These are phyloP conservation scores for Nannochloropsis granulata DNA, from an alignment of 108 stramenopile species.

Conservation along the genomic window DNA sequence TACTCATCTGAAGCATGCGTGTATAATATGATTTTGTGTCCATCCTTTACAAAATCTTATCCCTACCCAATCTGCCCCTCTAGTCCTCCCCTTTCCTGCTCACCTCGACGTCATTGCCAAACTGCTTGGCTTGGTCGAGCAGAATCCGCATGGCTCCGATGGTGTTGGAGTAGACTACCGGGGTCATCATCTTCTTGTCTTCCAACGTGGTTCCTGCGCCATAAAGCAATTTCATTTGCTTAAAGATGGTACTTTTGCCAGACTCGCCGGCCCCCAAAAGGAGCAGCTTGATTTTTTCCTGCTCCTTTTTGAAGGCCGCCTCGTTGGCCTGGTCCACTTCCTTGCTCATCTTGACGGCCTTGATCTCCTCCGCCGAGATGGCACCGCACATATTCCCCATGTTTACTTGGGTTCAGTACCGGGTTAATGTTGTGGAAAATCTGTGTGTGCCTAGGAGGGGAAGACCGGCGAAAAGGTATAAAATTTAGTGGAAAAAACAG, in stretches of 20 bases:
- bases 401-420: neutral
- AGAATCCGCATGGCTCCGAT: slow-evolving; percentile 40
- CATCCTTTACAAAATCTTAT: neutral
- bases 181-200: slow-evolving; percentile 33
- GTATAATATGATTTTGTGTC: neutral
- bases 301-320: slow-evolving; percentile 30
- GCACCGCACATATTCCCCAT: neutral
- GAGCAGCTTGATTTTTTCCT: slow-evolving; percentile 78
- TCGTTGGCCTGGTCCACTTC: slow-evolving; percentile 17
- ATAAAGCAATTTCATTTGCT: slow-evolving; percentile 58
- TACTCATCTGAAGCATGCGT: too few species aligned
- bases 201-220: slow-evolving; percentile 27
- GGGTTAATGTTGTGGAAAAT: too few species aligned
- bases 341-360: neutral
- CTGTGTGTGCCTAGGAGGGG: too few species aligned
- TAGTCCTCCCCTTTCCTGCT: neutral
- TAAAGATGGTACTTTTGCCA: slow-evolving; percentile 95
- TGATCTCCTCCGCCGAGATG: neutral
- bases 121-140: slow-evolving; percentile 30
- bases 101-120: slow-evolving; percentile 1
- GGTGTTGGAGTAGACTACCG: slow-evolving; percentile 38
- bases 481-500: too few species aligned
- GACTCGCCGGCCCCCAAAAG: slow-evolving; percentile 95
- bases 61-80: neutral
- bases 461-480: too few species aligned